These are phyloP conservation scores for Calonectria hawksworthii DNA, from an alignment of 2,329 filamentous ascomycete genomes.

Conservation along the genomic window DNA sequence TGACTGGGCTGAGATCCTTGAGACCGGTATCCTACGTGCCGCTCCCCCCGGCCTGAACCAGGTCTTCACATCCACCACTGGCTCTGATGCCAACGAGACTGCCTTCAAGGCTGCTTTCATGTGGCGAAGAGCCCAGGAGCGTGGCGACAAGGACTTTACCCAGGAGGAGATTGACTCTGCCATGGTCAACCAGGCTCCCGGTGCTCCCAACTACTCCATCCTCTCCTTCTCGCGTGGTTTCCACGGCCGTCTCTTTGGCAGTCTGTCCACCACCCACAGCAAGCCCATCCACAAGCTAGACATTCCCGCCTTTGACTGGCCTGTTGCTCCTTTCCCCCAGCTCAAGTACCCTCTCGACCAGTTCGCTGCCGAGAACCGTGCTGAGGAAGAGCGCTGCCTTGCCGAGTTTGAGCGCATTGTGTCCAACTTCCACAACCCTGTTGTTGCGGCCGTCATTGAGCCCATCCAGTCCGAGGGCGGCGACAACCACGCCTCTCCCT, in stretches of 20 bases:
- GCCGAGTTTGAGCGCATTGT: slow-evolving; percentile 86
- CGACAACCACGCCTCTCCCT: slow-evolving; percentile 90
- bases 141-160: slow-evolving; percentile 83
- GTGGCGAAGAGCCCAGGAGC: slow-evolving; percentile 84
- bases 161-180: slow-evolving; percentile 77
- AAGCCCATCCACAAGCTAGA: slow-evolving; percentile 96
- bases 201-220: slow-evolving; percentile 82
- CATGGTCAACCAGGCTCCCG: slow-evolving; percentile 85
- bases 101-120: slow-evolving; percentile 97
- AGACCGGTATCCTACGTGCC: slow-evolving; percentile 82
- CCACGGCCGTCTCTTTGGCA: slow-evolving; percentile 90
- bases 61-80: slow-evolving; percentile 92
- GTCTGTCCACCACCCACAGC: slow-evolving; percentile 86
- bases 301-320: slow-evolving; percentile 95
- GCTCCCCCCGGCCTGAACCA: slow-evolving; percentile 88
- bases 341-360: slow-evolving; percentile 89
- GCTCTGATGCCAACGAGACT: slow-evolving; percentile 92
- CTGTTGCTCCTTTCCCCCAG: slow-evolving; percentile 85
- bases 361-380: slow-evolving; percentile 82
- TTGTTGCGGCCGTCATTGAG: slow-evolving; percentile 85
- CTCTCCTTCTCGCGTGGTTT: slow-evolving; percentile 89
- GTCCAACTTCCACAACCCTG: slow-evolving; percentile 80
- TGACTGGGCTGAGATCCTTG: slow-evolving; percentile 84
- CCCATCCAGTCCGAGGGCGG: slow-evolving; percentile 93
- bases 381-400: slow-evolving; percentile 83